Percentiles rank a stretch among this genome's conserved stretches.
Evolutionary conservation across 495 filamentous ascomycete species (phyloP).

Genomic region (Trichoderma asperelloides): DNA sequence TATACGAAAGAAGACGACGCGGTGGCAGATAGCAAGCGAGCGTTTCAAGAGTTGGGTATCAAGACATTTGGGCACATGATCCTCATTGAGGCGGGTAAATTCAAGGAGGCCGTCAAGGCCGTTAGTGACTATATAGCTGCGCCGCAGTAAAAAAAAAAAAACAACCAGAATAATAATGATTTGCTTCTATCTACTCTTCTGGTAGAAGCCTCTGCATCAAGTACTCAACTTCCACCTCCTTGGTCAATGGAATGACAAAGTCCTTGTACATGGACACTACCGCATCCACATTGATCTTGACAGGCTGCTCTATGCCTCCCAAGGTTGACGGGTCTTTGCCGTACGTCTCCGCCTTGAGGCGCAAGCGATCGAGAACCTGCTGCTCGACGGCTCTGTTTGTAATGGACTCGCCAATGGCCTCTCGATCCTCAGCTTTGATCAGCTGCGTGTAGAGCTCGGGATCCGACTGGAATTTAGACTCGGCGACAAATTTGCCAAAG

Average conservation of each 20-base stretch:
- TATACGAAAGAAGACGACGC: slow-evolving; percentile 75
- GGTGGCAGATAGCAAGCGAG: slow-evolving; percentile 79
- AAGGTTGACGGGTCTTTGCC: slow-evolving; percentile 66
- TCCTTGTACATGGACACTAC: slow-evolving; percentile 94
- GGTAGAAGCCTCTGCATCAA: slow-evolving; percentile 73
- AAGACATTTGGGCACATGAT: slow-evolving; percentile 73
- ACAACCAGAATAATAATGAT: background rate
- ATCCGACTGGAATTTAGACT: slow-evolving; percentile 91
- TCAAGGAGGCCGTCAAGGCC: slow-evolving; percentile 60
- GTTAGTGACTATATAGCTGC: slow-evolving; percentile 44
- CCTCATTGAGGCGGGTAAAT: slow-evolving; percentile 60
- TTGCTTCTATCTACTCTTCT: slow-evolving; percentile 11
- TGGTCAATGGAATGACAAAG: slow-evolving; percentile 92
- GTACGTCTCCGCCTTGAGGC: slow-evolving; percentile 90
- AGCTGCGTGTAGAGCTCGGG: slow-evolving; percentile 67
- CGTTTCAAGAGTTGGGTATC: slow-evolving; percentile 90
- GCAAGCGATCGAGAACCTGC: slow-evolving; percentile 80
- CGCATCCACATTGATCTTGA: slow-evolving; percentile 86
- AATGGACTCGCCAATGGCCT: slow-evolving; percentile 80
- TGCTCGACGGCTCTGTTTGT: slow-evolving; percentile 83
- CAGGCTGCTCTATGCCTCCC: slow-evolving; percentile 21
- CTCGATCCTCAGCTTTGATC: slow-evolving; percentile 69
- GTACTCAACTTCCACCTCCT: slow-evolving; percentile 96
- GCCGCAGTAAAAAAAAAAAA: slow-evolving; percentile 11
- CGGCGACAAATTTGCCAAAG: slow-evolving; percentile 98